Conservation (phyloP, 2,329 filamentous ascomycete species). For the Emydomyces testavorans region DNA sequence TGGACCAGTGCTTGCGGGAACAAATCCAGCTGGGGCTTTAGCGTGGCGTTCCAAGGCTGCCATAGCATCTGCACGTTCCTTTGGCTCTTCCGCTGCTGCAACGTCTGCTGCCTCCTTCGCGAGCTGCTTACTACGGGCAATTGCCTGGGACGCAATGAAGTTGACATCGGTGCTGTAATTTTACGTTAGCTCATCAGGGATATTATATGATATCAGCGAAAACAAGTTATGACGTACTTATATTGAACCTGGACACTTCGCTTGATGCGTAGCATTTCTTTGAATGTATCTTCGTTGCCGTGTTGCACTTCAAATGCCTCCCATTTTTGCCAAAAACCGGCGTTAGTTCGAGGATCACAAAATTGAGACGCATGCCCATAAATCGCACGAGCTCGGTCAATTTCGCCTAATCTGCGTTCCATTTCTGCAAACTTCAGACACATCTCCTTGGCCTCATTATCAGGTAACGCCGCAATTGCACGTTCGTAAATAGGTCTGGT, state of each 20-base stretch:
- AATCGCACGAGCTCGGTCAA: conserved; percentile 88
- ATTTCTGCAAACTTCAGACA: conserved; percentile 98
- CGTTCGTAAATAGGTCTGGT: conserved; percentile 93
- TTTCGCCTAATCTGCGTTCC: conserved; percentile 82
- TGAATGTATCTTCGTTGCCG: conserved; percentile 98
- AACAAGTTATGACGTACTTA: conserved; percentile 47
- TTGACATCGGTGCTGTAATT: conserved; percentile 71
- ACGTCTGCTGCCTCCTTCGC: conserved; percentile 28
- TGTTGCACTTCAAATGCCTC: conserved; percentile 95
- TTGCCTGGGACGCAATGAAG: conserved; percentile 91
- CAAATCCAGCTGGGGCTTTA: conserved; percentile 80
- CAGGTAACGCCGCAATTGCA: conserved; percentile 84
- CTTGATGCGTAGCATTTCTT: conserved; percentile 98
- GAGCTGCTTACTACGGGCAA: conserved; percentile 63
- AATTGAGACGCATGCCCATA: conserved; percentile 96
- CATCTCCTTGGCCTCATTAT: conserved; percentile 90
- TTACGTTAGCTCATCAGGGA: conserved; percentile 4
- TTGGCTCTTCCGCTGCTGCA: conserved; percentile 34
- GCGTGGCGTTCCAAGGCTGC: conserved; percentile 76
- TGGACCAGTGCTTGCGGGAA: conserved; percentile 67
- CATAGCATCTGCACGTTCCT: conserved; percentile 64
- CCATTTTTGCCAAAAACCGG: conserved; percentile 92
- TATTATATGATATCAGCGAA: not conserved
- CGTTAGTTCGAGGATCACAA: conserved; percentile 83
- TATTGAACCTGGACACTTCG: conserved; percentile 94